Conservation (phyloP, 2,329 filamentous ascomycete genomes). For the Sporothrix dimorphospora region DNA sequence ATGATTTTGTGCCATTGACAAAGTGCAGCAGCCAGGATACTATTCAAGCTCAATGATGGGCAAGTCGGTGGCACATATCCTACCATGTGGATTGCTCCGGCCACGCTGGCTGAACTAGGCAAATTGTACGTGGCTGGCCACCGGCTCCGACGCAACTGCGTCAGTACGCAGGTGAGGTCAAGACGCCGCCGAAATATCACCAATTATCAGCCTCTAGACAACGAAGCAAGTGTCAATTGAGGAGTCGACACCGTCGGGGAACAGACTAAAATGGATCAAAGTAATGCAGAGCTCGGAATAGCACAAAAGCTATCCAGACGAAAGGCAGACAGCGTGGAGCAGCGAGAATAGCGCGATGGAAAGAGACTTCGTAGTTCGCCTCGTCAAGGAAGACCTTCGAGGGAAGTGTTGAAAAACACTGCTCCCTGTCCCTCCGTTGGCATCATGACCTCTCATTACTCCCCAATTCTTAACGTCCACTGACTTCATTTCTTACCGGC, state of each 20-base stretch:
- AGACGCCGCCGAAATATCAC: slow-evolving; percentile 14
- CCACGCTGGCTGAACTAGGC: slow-evolving; percentile 4
- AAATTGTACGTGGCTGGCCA: not conserved
- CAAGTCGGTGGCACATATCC: not conserved
- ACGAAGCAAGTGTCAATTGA: slow-evolving; percentile 12
- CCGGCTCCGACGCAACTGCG: slow-evolving; percentile 31
- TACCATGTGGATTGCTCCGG: not conserved
- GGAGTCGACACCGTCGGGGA: not conserved
- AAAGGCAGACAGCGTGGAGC: not conserved
- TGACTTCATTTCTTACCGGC: not conserved
- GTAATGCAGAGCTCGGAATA: not conserved
- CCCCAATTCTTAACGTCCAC: too few species aligned
- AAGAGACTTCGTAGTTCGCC: not conserved
- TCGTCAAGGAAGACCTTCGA: not conserved
- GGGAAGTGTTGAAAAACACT: not conserved
- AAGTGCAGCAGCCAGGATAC: not conserved
- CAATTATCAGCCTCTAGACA: slow-evolving; percentile 2
- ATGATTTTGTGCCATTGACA: not conserved
- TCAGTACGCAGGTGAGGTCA: slow-evolving; percentile 29
- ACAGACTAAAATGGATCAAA: slow-evolving; percentile 10
- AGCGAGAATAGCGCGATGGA: slow-evolving; percentile 1
- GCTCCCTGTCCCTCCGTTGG: not conserved
- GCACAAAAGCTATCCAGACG: not conserved
- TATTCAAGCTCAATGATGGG: not conserved
- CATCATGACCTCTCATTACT: not conserved